Evolutionary conservation across 176 grass and related monocot genomes (phyloP), one percentile per base, ranked within the genome.

Genomic region (Bromus sterilis): DNA sequence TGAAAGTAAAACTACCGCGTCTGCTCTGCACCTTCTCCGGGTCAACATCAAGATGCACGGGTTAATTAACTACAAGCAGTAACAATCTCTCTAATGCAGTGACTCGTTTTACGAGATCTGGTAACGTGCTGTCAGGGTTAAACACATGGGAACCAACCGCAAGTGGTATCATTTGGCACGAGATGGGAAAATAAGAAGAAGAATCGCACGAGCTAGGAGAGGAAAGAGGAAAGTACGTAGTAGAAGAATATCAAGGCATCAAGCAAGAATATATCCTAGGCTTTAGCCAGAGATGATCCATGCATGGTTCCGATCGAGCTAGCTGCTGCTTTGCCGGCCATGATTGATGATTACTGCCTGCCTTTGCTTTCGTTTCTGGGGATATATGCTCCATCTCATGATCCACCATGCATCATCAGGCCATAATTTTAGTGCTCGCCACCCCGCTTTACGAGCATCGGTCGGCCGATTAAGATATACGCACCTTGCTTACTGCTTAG

Each of bases 251-350:
- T 55, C 84, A 34, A 83, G 28, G 40, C 74, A 49, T 1, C 69
- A 61, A 86, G 75, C 55, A 85, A 82, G 73, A 66, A 86, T 66
- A 79, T 89, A 70, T 23, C 6, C 5, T 80, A 25, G 71, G 71
- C 41, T 68, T 79, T 78, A 79, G 35, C 66, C 16, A n/a, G 55
- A 72, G 55, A 73, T 78, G n/a, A n/a, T n/a, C n/a, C n/a, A n/a
- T n/a, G n/a, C 56, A 78, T 86, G 76, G 7, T 20, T 78, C 64
- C 7, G 57, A 74, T 36, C 73, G 57, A 74, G 44, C 65, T n/a
- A n/a, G n/a, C n/a, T n/a, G n/a, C n/a, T 18, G 12, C 59, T 23
- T 60, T 42, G 42, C 56, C 32, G 14, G 18, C 82, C 77, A 77
- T 84, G 58, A 75, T 74, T 11, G 48, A 4, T 14, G 41, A 5